Evolutionary conservation across 108 stramenopile species (phyloP), one percentile per base, ranked within the genome.

Genomic region (Nitzschia sp.): DNA sequence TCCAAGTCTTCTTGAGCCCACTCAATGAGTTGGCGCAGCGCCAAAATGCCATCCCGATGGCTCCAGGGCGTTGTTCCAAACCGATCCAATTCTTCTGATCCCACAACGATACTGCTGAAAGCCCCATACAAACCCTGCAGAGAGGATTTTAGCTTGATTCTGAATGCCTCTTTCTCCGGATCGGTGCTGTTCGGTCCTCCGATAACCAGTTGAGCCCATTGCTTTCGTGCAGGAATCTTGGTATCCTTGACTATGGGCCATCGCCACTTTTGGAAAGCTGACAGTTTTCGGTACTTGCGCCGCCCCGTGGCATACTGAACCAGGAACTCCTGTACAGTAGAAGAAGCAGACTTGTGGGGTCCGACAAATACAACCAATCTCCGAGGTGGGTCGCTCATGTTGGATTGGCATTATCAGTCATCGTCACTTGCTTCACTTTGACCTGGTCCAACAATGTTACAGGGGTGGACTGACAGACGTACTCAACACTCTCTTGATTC

Each of bases 81-180:
- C 42, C 67, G 67, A 68, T 68, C 67, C 10, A 68, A 57, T 29
- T 68, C 67, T 26, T 68, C 67, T 3, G 55, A 57, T 68, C 67
- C 67, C 22, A 68, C 24, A 8, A 57, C 56, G 9, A 68, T 40
- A 11, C 56, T 68, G 15, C 51, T 10, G n/a, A 25, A 25, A 11
- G 2, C 52, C 14, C 22, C 2, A 34, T 22, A 22, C 1, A 55
- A 21, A 37, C 22, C 55, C 24, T 55, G 42, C 25, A 68, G 17
- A 2, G 67, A 38, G 2, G 17, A 24, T 20, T 53, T 24, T 6
- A 65, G n/a, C 34, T 51, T 41, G 9, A 11, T 11, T 17, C 51
- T 51, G 8, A 65, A n/a, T 8, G 51, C 26, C 46, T 17, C 6
- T 15, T 17, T 48, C 20, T 34, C 12, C 5, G 38, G 14, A 15